A percentile compares a stretch with the other conserved stretches of the same genome.
Evolutionary conservation across 2,329 filamentous ascomycete species (phyloP).

Genomic region (Aspergillus unguis): DNA sequence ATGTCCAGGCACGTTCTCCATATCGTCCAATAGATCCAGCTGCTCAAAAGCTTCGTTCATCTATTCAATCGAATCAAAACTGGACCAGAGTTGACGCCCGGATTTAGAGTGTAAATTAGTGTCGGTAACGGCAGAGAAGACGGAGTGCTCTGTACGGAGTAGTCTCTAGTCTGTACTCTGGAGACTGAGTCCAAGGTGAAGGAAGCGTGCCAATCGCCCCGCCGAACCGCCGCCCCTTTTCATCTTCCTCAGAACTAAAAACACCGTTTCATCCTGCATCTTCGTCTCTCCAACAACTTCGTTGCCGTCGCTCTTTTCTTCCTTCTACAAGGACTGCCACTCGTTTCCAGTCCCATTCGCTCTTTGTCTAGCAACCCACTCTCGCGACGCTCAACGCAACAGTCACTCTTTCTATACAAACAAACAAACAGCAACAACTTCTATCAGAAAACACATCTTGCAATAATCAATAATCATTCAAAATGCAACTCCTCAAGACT

Average conservation of each 20-base stretch:
- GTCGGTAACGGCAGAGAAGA: too few species aligned
- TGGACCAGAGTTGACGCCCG: too few species aligned
- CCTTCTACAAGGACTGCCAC: constrained; percentile 33
- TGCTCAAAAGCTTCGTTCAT: not conserved
- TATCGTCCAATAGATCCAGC: not conserved
- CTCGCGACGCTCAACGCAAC: constrained; percentile 2
- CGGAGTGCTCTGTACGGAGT: too few species aligned
- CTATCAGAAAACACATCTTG: not conserved
- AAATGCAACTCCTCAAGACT: constrained; percentile 36
- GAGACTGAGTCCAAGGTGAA: too few species aligned
- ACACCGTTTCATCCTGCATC: not conserved
- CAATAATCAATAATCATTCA: not conserved
- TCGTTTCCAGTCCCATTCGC: constrained; percentile 34
- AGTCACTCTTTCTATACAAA: constrained; percentile 1
- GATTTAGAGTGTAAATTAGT: too few species aligned
- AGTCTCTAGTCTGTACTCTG: too few species aligned
- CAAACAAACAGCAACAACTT: not conserved
- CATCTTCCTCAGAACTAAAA: not conserved
- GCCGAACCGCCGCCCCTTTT: not conserved
- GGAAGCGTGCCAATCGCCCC: not conserved
- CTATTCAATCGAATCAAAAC: not conserved
- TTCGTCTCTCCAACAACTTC: constrained; percentile 2
- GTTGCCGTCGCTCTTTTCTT: constrained; percentile 16
- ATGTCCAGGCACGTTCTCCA: not conserved
- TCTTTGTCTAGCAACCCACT: constrained; percentile 19